Conservation (phyloP, 495 filamentous ascomycete genomes). For the Arthonia radiata region DNA sequence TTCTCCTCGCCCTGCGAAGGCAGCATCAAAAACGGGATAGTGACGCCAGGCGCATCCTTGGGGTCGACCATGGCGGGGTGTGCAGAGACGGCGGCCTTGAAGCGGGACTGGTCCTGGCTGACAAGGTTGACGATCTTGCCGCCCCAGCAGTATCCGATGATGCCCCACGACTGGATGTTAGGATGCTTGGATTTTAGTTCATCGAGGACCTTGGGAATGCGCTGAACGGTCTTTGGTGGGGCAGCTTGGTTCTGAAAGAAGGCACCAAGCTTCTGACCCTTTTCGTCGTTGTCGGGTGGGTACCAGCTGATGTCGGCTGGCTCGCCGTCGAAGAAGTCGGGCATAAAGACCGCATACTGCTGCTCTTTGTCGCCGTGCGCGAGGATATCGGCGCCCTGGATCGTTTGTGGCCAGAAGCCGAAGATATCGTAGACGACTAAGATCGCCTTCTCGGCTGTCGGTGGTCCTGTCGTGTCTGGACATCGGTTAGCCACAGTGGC, state of each 20-base stretch:
- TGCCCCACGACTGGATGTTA: slow-evolving; percentile 50
- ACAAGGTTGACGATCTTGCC: slow-evolving; percentile 53
- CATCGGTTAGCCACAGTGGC: not conserved
- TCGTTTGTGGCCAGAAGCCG: slow-evolving; percentile 41
- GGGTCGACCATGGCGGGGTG: slow-evolving; percentile 85
- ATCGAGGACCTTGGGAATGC: slow-evolving; percentile 37
- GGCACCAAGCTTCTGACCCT: slow-evolving; percentile 34
- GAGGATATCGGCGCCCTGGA: slow-evolving; percentile 49
- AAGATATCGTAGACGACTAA: slow-evolving; percentile 49
- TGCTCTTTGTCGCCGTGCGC: slow-evolving; percentile 27
- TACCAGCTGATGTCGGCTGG: slow-evolving; percentile 33
- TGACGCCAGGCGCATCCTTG: slow-evolving; percentile 17
- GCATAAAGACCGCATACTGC: slow-evolving; percentile 38
- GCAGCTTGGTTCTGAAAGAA: slow-evolving; percentile 55
- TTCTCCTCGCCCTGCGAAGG: slow-evolving; percentile 24
- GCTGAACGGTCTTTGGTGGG: slow-evolving; percentile 32
- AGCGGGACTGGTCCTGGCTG: slow-evolving; percentile 29
- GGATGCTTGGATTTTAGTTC: slow-evolving; percentile 26
- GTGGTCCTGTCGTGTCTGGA: slow-evolving; percentile 35
- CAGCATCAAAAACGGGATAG: no score
- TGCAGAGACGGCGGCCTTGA: slow-evolving; percentile 41
- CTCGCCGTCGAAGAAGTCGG: slow-evolving; percentile 41
- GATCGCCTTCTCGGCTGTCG: slow-evolving; percentile 30
- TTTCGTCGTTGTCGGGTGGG: slow-evolving; percentile 44
- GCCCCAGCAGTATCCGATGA: slow-evolving; percentile 91